Evolutionary conservation across 2,329 filamentous ascomycete species (phyloP), one percentile per base, ranked within the genome.

Genomic region (Aspergillus pseudonomiae): DNA sequence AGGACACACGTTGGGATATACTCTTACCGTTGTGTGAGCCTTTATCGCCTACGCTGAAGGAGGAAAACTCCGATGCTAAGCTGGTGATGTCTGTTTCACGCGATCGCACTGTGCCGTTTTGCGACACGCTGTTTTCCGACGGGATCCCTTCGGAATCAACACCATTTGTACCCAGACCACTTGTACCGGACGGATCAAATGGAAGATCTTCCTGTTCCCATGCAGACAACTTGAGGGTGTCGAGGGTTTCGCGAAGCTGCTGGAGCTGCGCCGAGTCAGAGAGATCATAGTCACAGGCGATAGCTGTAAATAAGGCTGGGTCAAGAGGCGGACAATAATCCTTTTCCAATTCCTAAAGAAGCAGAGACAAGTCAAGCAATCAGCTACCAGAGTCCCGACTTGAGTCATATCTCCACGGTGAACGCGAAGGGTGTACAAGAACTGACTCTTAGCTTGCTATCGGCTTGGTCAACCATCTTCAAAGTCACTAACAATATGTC

Each of bases 171-270:
- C 73, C 72, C 46, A 75, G 70, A 14, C 84, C 85, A 32, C 88
- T 86, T 30, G 89, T 86, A 3, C 91, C 92, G 36, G 91, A 92
- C 0, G 91, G 87, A 68, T 95, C 92, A 73, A 96, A 96, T 0
- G 88, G 89, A 5, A 77, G 64, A 57, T 77, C 68, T 11, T 87
- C 88, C 19, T 88, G 85, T 72, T 95, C 91, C 74, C 95, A 90
- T 0, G 91, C 92, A 63, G 85, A 81, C 34, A 86, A 80, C 58
- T 90, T 90, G 16, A 97, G 79, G 1, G 79, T 76, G n/a, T 90
- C 83, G 1, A 97, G 82, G 0, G 85, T 83, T n/a, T 80, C 74
- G 34, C 85, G 84, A 3, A 89, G 87, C 11, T 81, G 79, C 3
- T 83, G 73, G 36, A 88, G 80, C 48, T 88, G 81, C 0, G 79